Base-by-base conservation (phyloP, 768 basidiomycete genomes). In the Pleurotus giganteus region DNA sequence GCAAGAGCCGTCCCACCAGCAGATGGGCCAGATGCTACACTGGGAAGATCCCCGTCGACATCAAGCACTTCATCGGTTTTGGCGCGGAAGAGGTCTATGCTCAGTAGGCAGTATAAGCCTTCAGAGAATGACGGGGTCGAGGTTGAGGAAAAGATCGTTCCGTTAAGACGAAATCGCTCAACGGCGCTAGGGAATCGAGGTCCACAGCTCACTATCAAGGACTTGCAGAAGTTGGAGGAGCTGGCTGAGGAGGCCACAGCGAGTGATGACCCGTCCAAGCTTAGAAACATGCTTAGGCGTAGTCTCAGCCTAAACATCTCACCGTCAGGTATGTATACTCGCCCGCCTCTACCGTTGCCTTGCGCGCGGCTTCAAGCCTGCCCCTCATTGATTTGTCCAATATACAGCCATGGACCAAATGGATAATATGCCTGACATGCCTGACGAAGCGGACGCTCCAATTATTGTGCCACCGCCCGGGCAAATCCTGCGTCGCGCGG, bases 171-270 rank as follows among this genome's bases (percentile, higher is more conserved):
- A 53, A 87, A 83, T 65, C 80, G 86, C 58, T 84, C 84, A 55
- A 83, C 85, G 66, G 72, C 89, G 44, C 86, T 82, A 67, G 74
- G 75, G 29, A 81, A 85, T 64, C 74, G 79, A 37, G 86, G 86
- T 0, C 94, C 94, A 21, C 90, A 95, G 66, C 80, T 98, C 49
- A 96, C 94, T 11, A 89, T 98, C 68, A 85, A 75, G 63, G 97
- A 98, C 70, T 75, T 98, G n/a, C 95, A 98, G 69, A 88, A 86
- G 68, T 76, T 99, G 56, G 97, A 99, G 69, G 84, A 90, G 66
- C 74, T 98, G 28, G 94, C 94, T 34, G 92, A 95, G 71, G 92
- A 96, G 66, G 92, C 91, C 0, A 87, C 86, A 29, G 78, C 76
- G 63, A 91, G 82, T 63, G 87, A 88, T 63, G 94, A 94, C 73